phyloP scores from a whole-genome alignment of 768 basidiomycete genomes.

The Leucosporidium creatinivorum region DNA sequence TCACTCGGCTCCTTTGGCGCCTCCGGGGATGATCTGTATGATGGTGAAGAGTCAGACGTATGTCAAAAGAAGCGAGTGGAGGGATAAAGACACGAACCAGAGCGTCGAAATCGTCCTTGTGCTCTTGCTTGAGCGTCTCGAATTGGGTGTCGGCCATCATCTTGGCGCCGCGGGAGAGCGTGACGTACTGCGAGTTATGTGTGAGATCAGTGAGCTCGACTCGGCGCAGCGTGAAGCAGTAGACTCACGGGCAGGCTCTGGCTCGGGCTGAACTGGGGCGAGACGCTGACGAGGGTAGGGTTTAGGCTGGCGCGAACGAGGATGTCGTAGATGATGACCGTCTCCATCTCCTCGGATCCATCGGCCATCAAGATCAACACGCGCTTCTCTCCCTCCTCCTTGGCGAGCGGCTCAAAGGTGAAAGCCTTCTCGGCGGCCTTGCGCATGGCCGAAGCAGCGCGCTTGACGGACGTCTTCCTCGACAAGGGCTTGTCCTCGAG shows the following conservation, averaged over 20 bases:
- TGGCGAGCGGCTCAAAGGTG: slow-evolving; percentile 20
- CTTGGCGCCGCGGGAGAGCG: slow-evolving; percentile 27
- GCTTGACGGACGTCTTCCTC: slow-evolving; percentile 12
- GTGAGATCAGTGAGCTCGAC: neutral
- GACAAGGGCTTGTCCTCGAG: slow-evolving; percentile 24
- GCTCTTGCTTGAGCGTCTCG: slow-evolving; percentile 16
- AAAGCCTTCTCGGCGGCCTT: slow-evolving; percentile 10
- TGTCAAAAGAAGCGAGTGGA: neutral
- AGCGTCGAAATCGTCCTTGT: slow-evolving; percentile 28
- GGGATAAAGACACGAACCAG: slow-evolving; percentile 7
- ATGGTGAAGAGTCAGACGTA: neutral
- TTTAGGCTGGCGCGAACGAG: slow-evolving; percentile 25
- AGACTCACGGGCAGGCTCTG: slow-evolving; percentile 19
- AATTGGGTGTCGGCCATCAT: slow-evolving; percentile 29
- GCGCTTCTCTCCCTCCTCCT: slow-evolving; percentile 22
- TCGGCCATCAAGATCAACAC: slow-evolving; percentile 28
- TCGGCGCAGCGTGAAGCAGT: neutral
- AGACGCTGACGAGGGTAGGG: slow-evolving; percentile 19
- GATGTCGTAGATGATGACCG: slow-evolving; percentile 18
- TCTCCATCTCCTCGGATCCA: slow-evolving; percentile 29
- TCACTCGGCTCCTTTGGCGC: slow-evolving; percentile 29
- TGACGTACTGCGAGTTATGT: slow-evolving; percentile 23
- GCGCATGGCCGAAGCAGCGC: slow-evolving; percentile 14
- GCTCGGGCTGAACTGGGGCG: slow-evolving; percentile 21
- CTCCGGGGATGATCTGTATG: slow-evolving; percentile 21